These are phyloP conservation scores for Areca catechu DNA, from an alignment of 176 grass and related monocot species.

Conservation along the genomic window DNA sequence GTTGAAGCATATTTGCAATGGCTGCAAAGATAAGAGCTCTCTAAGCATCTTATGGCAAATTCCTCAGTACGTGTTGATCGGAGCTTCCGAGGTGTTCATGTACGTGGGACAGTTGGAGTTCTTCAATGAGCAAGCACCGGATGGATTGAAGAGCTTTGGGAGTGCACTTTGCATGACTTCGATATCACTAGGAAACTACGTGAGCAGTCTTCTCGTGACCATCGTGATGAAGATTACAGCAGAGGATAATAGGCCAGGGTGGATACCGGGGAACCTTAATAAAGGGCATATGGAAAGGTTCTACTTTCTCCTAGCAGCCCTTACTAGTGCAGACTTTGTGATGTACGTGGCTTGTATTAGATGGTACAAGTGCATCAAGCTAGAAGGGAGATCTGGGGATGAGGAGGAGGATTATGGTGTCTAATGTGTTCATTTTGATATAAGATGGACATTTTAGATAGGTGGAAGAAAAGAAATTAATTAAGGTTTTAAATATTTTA, in stretches of 20 bases:
- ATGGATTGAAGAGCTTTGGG: constrained; percentile 86
- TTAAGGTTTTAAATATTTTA: too few relatives aligned
- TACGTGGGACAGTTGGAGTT: constrained; percentile 96
- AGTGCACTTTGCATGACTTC: constrained; percentile 95
- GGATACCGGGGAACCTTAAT: constrained; percentile 81
- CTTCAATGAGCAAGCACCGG: constrained; percentile 76
- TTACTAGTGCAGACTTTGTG: constrained; percentile 49
- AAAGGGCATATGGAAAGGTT: constrained; percentile 75
- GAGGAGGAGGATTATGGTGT: too few relatives aligned
- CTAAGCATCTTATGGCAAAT: constrained; percentile 87
- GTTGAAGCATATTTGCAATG: constrained; percentile 21
- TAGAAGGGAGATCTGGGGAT: constrained; percentile 19
- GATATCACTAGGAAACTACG: constrained; percentile 89
- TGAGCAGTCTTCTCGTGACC: constrained; percentile 64
- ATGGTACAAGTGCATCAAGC: constrained; percentile 42
- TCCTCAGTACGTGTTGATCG: constrained; percentile 76
- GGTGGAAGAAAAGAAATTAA: too few relatives aligned
- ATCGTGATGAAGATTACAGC: constrained; percentile 51
- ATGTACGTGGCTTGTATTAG: constrained; percentile 50
- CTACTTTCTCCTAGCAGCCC: constrained; percentile 68
- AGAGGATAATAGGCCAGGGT: constrained; percentile 25
- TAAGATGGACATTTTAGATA: too few relatives aligned
- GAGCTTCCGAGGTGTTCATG: constrained; percentile 94
- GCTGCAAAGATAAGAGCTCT: constrained; percentile 27
- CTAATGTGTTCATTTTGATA: too few relatives aligned